phyloP scores from a whole-genome alignment of 495 filamentous ascomycete species.

The Penicillium coffeae region DNA sequence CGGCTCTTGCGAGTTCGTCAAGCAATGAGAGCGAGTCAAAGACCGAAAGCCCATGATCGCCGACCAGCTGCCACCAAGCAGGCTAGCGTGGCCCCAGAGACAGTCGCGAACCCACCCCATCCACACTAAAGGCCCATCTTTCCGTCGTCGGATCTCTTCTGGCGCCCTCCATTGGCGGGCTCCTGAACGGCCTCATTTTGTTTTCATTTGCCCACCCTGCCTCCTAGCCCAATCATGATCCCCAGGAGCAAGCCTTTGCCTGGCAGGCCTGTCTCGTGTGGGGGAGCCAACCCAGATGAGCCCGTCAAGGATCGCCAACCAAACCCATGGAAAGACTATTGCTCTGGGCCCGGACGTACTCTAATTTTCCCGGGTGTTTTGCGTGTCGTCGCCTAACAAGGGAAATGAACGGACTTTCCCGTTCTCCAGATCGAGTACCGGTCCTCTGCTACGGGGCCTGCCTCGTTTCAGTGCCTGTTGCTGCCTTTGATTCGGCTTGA shows the following conservation, averaged over 20 bases:
- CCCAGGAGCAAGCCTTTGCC: conserved; percentile 3
- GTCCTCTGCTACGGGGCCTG: too few relatives aligned
- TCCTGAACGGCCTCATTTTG: conserved; percentile 11
- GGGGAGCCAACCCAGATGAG: conserved; percentile 4
- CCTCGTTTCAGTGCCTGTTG: not conserved
- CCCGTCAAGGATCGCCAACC: conserved; percentile 13
- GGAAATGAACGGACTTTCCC: not conserved
- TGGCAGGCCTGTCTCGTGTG: conserved; percentile 11
- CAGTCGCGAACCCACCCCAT: conserved; percentile 13
- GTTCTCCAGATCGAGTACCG: not conserved
- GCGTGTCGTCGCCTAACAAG: too few relatives aligned
- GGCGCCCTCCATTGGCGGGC: conserved; percentile 12
- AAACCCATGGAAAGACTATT: conserved; percentile 3
- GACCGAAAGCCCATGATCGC: not conserved
- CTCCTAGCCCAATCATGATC: conserved; percentile 11
- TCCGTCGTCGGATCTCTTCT: conserved; percentile 6
- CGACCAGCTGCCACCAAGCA: not conserved
- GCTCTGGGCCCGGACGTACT: too few relatives aligned
- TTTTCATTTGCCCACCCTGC: conserved; percentile 5
- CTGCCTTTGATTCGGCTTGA: not conserved
- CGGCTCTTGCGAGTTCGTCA: conserved; percentile 3
- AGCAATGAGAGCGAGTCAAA: not conserved
- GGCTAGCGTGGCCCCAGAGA: conserved; percentile 8
- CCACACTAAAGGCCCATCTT: conserved; percentile 8
- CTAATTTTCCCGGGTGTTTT: too few relatives aligned